A percentile compares a stretch with the other conserved stretches of the same genome.
phyloP scores from a whole-genome alignment of 2,329 filamentous ascomycete genomes.

The Aspergillus ochraceus region DNA sequence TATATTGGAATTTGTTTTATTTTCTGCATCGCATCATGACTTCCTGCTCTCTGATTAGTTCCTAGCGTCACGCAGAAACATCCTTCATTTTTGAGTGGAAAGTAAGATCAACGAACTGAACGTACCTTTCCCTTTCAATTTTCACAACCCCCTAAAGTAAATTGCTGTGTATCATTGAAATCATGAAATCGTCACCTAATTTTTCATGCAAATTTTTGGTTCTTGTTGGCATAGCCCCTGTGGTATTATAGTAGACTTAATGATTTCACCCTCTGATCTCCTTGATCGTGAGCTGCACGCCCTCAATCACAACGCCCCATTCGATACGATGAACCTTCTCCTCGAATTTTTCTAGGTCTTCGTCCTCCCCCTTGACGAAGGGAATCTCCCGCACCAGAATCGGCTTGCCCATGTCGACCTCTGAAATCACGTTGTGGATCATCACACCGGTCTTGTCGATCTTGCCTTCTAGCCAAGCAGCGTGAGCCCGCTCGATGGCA shows the following conservation, averaged over 20 bases:
- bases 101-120: neutral
- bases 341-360: conserved; percentile 66
- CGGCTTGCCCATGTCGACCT: conserved; percentile 77
- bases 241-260: neutral
- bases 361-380: conserved; percentile 59
- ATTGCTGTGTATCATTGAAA: neutral
- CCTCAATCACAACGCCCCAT: conserved; percentile 76
- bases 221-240: neutral
- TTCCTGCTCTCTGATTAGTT: neutral
- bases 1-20: neutral
- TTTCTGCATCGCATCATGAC: neutral
- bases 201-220: neutral
- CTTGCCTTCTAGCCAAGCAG: conserved; percentile 68
- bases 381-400: conserved; percentile 71
- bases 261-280: conserved; percentile 29
- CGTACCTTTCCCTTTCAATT: neutral
- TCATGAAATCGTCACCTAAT: neutral
- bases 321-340: conserved; percentile 73
- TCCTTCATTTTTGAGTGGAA: neutral
- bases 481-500: conserved; percentile 76
- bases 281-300: conserved; percentile 47
- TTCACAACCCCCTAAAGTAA: neutral
- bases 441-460: conserved; percentile 75
- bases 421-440: conserved; percentile 79
- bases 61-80: neutral